Percentiles rank a stretch among this genome's conserved stretches.
Conservation (phyloP, 805 yeast genomes). For the Kazachstania bromeliacearum region DNA sequence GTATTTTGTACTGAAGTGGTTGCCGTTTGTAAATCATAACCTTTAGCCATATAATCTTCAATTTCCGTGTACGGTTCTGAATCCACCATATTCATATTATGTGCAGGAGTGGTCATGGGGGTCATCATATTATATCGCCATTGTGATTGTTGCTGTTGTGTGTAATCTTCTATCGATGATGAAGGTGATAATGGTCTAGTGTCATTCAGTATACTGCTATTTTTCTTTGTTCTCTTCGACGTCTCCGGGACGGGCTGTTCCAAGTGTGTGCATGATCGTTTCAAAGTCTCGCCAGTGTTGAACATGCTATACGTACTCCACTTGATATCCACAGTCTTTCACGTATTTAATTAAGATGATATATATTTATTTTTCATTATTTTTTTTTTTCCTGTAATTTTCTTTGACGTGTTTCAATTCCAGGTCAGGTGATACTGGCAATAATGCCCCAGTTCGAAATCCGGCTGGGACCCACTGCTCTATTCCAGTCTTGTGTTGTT, state of each 20-base stretch:
- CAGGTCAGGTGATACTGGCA: no score
- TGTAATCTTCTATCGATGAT: no score
- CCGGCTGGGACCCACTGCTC: no score
- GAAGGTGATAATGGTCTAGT: neutral
- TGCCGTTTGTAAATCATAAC: constrained; percentile 9
- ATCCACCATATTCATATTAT: neutral
- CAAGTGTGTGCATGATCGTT: constrained; percentile 4
- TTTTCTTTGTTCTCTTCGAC: constrained; percentile 3
- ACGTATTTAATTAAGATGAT: no score
- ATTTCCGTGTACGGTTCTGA: constrained; percentile 17
- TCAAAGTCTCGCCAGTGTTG: no score
- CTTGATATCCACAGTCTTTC: no score
- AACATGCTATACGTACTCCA: no score
- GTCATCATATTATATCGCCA: constrained; percentile 1
- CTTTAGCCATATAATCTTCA: constrained; percentile 24
- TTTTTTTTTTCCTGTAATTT: no score
- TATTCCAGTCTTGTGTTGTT: no score
- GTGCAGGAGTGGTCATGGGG: constrained; percentile 3
- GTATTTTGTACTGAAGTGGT: neutral
- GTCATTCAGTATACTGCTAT: neutral
- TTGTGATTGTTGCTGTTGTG: neutral
- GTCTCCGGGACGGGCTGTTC: constrained; percentile 7
- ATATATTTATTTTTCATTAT: no score
- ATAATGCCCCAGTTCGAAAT: no score
- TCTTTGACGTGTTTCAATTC: no score